These are phyloP conservation scores for Monosporascus sp. DNA, from an alignment of 2,329 filamentous ascomycete species.

Conservation along the genomic window DNA sequence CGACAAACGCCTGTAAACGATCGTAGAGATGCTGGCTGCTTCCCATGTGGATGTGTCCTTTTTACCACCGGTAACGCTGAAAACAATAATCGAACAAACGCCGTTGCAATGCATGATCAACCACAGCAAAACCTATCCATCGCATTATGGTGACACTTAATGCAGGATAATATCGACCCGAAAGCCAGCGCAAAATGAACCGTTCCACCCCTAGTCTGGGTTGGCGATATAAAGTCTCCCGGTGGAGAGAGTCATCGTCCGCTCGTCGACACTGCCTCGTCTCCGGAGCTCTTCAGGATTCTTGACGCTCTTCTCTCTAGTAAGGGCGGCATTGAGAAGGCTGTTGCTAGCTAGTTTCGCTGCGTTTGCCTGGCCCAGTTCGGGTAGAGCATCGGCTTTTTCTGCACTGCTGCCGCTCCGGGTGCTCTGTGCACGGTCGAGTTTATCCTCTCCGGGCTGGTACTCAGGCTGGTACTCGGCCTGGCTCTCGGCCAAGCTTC, in stretches of 20 bases:
- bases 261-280: slow-evolving; percentile 78
- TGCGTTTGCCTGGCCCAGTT: slow-evolving; percentile 39
- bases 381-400: slow-evolving; percentile 55
- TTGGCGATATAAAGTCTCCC: slow-evolving; percentile 81
- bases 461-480: slow-evolving; percentile 27
- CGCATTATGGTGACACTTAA: no score
- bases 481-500: slow-evolving; percentile 45
- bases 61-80: no score
- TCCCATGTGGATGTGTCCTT: no score
- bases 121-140: no score
- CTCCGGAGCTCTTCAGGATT: slow-evolving; percentile 67
- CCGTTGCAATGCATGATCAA: no score
- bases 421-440: slow-evolving; percentile 41
- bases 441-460: slow-evolving; percentile 21
- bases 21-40: no score
- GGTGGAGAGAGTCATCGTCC: slow-evolving; percentile 69
- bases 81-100: no score
- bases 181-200: no score
- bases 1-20: no score
- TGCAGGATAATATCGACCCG: no score
- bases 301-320: slow-evolving; percentile 62
- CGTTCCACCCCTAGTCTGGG: slow-evolving; percentile 52
- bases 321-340: slow-evolving; percentile 50
- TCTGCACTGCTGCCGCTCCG: slow-evolving; percentile 55
- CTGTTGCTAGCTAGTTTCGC: slow-evolving; percentile 55